Conservation (phyloP, 305 asterid species). For the Rubia peregrina region DNA sequence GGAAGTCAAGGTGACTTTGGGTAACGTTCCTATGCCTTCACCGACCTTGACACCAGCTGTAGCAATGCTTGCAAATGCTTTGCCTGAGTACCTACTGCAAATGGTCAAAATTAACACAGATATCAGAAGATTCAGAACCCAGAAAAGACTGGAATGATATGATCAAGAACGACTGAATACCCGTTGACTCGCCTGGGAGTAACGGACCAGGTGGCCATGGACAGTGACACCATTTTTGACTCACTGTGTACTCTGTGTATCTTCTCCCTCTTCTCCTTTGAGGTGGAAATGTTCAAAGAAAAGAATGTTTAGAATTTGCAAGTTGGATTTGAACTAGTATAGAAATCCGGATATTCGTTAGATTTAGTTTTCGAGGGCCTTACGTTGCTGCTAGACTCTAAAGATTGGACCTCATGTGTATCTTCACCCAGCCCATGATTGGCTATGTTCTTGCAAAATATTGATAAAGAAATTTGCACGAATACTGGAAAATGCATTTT, state of each 20-base stretch:
- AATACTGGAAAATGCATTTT: too few species aligned
- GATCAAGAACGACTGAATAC: constrained; percentile 20
- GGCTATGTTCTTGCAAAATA: too few species aligned
- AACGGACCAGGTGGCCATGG: constrained; percentile 37
- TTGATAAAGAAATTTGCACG: too few species aligned
- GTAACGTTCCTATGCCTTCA: constrained; percentile 75
- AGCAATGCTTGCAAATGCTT: constrained; percentile 56
- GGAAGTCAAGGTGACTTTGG: constrained; percentile 72
- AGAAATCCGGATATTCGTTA: constrained; percentile 15
- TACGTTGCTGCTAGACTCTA: too few species aligned
- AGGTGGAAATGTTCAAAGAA: neutral
- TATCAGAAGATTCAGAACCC: constrained; percentile 7
- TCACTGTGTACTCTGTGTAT: neutral
- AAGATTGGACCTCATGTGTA: too few species aligned
- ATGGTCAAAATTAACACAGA: neutral
- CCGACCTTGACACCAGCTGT: constrained; percentile 44
- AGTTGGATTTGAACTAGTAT: neutral
- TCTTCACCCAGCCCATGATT: too few species aligned
- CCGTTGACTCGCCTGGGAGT: constrained; percentile 58
- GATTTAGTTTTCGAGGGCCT: neutral
- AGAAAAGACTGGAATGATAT: constrained; percentile 7
- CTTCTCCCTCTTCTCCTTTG: neutral
- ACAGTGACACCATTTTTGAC: constrained; percentile 41
- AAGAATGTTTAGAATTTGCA: neutral
- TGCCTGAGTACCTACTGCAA: constrained; percentile 45